Base-by-base conservation (phyloP, 1,139 yeast species). In the Pichia cactophila region DNA sequence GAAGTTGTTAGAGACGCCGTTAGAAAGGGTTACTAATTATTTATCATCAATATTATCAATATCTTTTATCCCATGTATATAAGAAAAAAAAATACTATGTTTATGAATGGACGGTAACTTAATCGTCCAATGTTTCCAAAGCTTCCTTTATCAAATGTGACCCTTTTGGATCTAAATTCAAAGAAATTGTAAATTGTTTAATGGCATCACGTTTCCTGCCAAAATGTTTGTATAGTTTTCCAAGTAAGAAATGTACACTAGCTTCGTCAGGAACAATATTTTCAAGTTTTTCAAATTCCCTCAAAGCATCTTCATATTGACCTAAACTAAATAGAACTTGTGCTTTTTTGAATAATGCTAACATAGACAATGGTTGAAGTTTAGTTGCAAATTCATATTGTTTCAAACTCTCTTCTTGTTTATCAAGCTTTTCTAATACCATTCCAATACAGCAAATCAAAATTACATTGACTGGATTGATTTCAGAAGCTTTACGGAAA, bases 211-310 rank as follows among this genome's bases (percentile, higher is more conserved):
- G 80, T 60, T 81, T 83, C 56, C 86, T 81, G 36, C 84, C 82
- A 56, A 84, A 79, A 38, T 84, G 77, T 61, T 85, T 86, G 71
- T 89, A 88, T 53, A 90, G 73, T 63, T 89, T 90, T 20, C 97
- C 98, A 46, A 92, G 72, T 46, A 90, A 69, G 69, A 86, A 88
- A 65, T 90, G 97, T 28, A 92, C 96, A 50, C 89, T 82, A 0
- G 97, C 95, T 64, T 94, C 97, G 63, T 90, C 95, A 0, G 98
- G 97, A 0, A 96, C 96, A 54, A 86, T 65, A 47, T 78, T 77
- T 56, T 78, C 80, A 50, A 94, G 74, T 46, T 74, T 72, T 61
- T 86, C 89, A 63, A 92, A 86, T 62, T 81, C 86, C 44, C 73
- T 75, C 50, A 89, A 69, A 0, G 98, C 95, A 53, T 78, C 80